Evolutionary conservation across 306 rosid species (phyloP).

Genomic region (Vachellia pachyceras): DNA sequence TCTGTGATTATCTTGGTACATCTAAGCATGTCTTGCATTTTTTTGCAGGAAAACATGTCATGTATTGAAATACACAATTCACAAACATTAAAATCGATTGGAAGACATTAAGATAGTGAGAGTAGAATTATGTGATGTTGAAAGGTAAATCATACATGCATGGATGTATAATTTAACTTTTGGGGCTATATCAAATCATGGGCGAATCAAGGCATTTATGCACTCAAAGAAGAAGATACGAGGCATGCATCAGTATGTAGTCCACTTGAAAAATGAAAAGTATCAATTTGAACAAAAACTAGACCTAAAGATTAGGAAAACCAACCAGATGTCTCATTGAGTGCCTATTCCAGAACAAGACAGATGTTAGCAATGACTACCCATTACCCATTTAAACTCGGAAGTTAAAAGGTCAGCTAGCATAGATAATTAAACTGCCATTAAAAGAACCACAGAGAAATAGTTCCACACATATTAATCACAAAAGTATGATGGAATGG

Average conservation of each 20-base stretch:
- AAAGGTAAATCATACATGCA: neutral
- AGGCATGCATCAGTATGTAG: constrained; percentile 14
- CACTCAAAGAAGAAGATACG: constrained; percentile 16
- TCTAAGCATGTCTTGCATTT: neutral
- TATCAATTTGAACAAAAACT: constrained; percentile 17
- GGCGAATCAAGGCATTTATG: constrained; percentile 12
- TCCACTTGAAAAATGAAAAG: neutral
- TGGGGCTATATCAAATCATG: neutral
- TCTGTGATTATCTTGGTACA: neutral
- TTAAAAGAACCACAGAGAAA: neutral
- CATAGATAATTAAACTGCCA: neutral
- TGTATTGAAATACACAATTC: constrained; percentile 8
- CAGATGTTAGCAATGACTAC: neutral
- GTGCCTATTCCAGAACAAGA: constrained; percentile 1
- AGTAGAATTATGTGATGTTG: neutral
- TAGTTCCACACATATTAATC: neutral
- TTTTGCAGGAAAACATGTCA: neutral
- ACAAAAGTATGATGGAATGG: neutral
- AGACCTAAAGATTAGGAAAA: neutral
- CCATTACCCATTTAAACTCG: neutral
- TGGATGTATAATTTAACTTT: neutral
- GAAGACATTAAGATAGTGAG: constrained; percentile 12
- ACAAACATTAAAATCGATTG: neutral
- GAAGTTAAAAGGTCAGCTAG: neutral
- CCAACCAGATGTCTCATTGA: neutral